Evolutionary conservation across 495 filamentous ascomycete species (phyloP), one percentile per base, ranked within the genome.

Genomic region (Trichoderma asperelloides): DNA sequence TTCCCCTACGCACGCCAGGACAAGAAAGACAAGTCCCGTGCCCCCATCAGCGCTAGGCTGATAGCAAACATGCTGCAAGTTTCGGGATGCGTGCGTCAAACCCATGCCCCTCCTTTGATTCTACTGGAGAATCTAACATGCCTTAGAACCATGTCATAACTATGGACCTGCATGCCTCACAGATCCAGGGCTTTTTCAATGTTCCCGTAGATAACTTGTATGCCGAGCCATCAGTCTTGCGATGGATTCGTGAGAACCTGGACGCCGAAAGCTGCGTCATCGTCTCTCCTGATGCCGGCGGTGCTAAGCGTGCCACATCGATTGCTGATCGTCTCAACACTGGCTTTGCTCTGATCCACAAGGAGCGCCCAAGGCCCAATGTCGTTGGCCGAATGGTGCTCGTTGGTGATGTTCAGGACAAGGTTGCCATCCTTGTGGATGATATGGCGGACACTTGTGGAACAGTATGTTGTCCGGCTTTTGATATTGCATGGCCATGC

Each of bases 1-100:
- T 98, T 97, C 81, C 94, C 93, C 33, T 97, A 98, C 73, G 94
- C 94, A n/a, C 91, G 95, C 33, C 95, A 98, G 79, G 95, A 98
- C 81, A 98, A 98, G 83, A 98, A 98, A 78, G 95, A 98, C 79
- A 96, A 97, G 57, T 90, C 87, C 60, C 86, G 95, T 67, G 95
- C 94, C 30, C 93, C 93, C 16, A 93, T 92, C 70, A 92, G 89
- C 62, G 95, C 95, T 23, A 94, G 93, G 78, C 80, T 97, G 43
- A 95, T 98, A 80, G 95, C 95, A 33, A 98, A 97, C 77, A 97
- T 97, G 93, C 81, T 98, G 66, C 93, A 97, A 78, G 95, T 93
- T 18, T 95, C 95, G 25, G 95, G 95, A 65, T 65, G 64, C 41
- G 64, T 65, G 41, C 27, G 64, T 65, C 9, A n/a, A 65, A 21